A percentile compares a stretch with the other conserved stretches of the same genome.
Conservation (phyloP, 169 alveolate genomes). For the Plasmodium sp. region DNA sequence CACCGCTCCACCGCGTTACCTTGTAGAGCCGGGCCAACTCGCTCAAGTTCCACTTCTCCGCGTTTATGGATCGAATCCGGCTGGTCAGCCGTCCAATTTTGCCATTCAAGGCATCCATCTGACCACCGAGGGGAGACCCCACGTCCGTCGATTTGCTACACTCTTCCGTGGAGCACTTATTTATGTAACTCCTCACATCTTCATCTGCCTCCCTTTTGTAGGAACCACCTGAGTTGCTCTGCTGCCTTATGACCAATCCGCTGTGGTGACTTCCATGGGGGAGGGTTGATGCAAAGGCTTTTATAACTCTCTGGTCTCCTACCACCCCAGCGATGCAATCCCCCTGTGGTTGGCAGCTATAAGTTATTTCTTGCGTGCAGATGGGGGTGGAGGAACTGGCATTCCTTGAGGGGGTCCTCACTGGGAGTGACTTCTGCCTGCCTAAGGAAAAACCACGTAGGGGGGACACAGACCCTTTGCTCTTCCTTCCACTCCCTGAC, state of each 20-base stretch:
- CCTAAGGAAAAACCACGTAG: background rate
- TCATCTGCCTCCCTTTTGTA: background rate
- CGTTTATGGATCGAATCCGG: background rate
- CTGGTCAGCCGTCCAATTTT: background rate
- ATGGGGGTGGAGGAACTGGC: background rate
- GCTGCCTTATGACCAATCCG: background rate
- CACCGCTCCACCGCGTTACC: background rate
- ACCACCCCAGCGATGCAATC: background rate
- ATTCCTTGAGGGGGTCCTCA: background rate
- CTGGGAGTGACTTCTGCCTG: slow-evolving; percentile 1
- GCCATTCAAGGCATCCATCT: background rate
- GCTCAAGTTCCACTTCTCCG: slow-evolving; percentile 5
- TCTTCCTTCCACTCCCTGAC: background rate
- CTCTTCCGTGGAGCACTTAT: slow-evolving; percentile 17
- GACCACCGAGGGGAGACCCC: background rate
- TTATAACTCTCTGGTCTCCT: background rate
- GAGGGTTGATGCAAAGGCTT: background rate
- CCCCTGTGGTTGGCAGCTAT: slow-evolving; percentile 4
- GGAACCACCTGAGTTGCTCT: background rate
- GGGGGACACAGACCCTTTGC: background rate
- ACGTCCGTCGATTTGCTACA: background rate
- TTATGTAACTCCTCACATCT: background rate
- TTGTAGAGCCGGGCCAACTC: slow-evolving; percentile 36
- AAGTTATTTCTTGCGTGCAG: slow-evolving; percentile 39
- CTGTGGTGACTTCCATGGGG: background rate